A percentile compares a stretch with the other conserved stretches of the same genome.
These are phyloP conservation scores for Epichloe amarillans DNA, from an alignment of 2,329 filamentous ascomycete species.

Conservation along the genomic window DNA sequence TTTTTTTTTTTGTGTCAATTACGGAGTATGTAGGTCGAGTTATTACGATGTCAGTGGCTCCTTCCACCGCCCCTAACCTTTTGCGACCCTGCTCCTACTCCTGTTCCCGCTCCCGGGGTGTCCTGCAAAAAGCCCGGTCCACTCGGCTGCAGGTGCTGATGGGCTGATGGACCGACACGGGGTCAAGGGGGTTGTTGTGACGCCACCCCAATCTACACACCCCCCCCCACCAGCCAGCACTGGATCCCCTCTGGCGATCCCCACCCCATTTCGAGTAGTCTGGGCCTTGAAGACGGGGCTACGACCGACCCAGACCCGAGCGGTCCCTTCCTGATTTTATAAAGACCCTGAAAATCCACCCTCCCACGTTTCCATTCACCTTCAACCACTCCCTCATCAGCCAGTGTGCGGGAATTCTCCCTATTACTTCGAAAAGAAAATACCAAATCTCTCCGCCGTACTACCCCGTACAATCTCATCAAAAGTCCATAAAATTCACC, in stretches of 20 bases:
- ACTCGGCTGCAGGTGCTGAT: not conserved
- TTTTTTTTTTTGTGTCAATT: no score
- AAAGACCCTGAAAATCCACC: slow-evolving; percentile 12
- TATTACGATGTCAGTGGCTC: not conserved
- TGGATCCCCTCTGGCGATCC: not conserved
- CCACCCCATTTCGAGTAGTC: not conserved
- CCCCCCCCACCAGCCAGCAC: not conserved
- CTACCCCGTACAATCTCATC: no score
- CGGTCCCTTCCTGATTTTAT: slow-evolving; percentile 6
- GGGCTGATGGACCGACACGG: no score
- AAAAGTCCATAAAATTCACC: not conserved
- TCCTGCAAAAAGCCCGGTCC: no score
- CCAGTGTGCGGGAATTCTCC: not conserved
- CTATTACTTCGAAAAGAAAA: no score
- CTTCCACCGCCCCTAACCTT: not conserved
- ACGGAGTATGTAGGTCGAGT: no score
- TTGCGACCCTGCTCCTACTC: not conserved
- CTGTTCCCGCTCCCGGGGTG: not conserved
- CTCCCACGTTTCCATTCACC: not conserved
- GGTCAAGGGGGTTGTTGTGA: not conserved
- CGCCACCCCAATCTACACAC: not conserved
- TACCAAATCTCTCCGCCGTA: no score
- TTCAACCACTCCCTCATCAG: not conserved
- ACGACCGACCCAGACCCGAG: not conserved
- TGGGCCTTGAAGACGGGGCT: not conserved